phyloP scores from a whole-genome alignment of 2,329 filamentous ascomycete species.

The Xylariaceae sp. region DNA sequence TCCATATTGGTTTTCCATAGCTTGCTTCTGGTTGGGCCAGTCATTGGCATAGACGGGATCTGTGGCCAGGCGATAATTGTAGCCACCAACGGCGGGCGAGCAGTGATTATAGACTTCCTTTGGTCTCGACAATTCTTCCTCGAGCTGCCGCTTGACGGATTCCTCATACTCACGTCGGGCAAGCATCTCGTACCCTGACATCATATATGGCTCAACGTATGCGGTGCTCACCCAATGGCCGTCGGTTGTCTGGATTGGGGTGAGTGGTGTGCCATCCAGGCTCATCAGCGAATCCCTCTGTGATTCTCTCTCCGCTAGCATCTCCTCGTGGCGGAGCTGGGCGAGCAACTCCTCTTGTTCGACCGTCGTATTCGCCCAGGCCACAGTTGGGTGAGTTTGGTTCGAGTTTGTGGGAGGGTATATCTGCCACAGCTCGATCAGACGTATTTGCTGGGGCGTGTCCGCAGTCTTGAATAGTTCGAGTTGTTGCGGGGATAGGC shows the following conservation, averaged over 20 bases:
- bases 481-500: constrained; percentile 69
- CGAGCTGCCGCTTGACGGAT: constrained; percentile 37
- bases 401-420: constrained; percentile 61
- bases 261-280: constrained; percentile 50
- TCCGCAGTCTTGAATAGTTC: constrained; percentile 75
- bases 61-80: constrained; percentile 51
- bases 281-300: constrained; percentile 44
- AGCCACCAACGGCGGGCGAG: constrained; percentile 36
- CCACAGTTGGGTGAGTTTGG: constrained; percentile 50
- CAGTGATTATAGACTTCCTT: constrained; percentile 45
- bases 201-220: constrained; percentile 77
- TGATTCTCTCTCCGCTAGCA: constrained; percentile 42
- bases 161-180: constrained; percentile 61
- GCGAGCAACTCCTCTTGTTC: constrained; percentile 59
- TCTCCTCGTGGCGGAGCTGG: constrained; percentile 55
- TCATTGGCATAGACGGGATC: constrained; percentile 63
- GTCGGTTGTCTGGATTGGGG: constrained; percentile 48
- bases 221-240: constrained; percentile 47
- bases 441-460: constrained; percentile 63
- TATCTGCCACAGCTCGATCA: constrained; percentile 83
- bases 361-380: constrained; percentile 50
- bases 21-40: constrained; percentile 47
- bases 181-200: constrained; percentile 70
- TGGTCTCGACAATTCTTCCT: constrained; percentile 32
- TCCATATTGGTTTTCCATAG: constrained; percentile 68